Percentiles rank a stretch among this genome's conserved stretches.
Conservation (phyloP, 768 basidiomycete species). For the Lactifluus subvellereus region DNA sequence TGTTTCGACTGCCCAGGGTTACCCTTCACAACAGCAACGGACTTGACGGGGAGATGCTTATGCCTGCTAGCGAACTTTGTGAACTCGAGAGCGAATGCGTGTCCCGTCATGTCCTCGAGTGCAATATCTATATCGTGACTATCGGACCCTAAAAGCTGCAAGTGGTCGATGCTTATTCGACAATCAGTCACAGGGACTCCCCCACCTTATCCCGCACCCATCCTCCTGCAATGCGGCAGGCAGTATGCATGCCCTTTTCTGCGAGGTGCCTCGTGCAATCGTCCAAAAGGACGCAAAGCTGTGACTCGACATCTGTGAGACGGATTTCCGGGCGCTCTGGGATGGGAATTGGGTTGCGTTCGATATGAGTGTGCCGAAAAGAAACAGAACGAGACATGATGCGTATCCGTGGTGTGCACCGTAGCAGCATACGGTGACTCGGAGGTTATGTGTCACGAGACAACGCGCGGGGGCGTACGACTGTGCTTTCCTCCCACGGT, state of each 20-base stretch:
- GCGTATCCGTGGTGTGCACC: slow-evolving; percentile 1
- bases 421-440: neutral
- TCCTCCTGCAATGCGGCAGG: slow-evolving; percentile 91
- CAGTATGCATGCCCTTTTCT: slow-evolving; percentile 46
- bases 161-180: neutral
- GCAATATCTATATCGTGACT: slow-evolving; percentile 95
- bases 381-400: slow-evolving; percentile 29
- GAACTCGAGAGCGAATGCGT: slow-evolving; percentile 79
- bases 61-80: slow-evolving; percentile 50
- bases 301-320: slow-evolving; percentile 62
- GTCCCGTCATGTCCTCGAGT: slow-evolving; percentile 82
- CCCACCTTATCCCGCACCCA: slow-evolving; percentile 98
- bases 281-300: slow-evolving; percentile 73
- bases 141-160: slow-evolving; percentile 68
- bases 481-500: too few relatives aligned
- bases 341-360: slow-evolving; percentile 30
- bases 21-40: slow-evolving; percentile 77
- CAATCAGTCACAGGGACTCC: slow-evolving; percentile 7
- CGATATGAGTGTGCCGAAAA: slow-evolving; percentile 13
- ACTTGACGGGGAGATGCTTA: slow-evolving; percentile 48
- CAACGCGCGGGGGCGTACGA: neutral
- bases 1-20: slow-evolving; percentile 99
- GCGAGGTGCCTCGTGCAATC: slow-evolving; percentile 60
- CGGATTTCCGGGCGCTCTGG: slow-evolving; percentile 37
- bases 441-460: neutral